Evolutionary conservation across 73 alveolate species (phyloP).

Genomic region (Halteria grandinella): DNA sequence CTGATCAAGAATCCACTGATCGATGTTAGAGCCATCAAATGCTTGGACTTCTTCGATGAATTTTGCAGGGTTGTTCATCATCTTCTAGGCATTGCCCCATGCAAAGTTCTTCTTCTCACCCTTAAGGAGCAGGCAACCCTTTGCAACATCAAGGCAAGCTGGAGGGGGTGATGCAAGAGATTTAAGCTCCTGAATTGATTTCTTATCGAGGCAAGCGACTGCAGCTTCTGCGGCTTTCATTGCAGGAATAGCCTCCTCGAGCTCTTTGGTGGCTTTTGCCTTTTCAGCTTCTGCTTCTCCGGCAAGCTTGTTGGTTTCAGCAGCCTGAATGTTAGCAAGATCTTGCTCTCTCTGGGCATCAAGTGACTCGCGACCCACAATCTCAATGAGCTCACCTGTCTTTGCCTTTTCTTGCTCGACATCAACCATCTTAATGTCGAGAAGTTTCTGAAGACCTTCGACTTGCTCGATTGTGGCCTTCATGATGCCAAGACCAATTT

Average conservation of each 20-base stretch:
- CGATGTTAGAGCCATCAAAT: constrained; percentile 91
- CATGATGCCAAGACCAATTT: constrained; percentile 96
- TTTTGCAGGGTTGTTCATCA: constrained; percentile 94
- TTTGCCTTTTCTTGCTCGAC: constrained; percentile 98
- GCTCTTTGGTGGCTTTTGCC: constrained; percentile 86
- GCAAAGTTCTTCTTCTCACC: constrained; percentile 89
- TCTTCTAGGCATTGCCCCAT: constrained; percentile 94
- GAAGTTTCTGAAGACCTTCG: constrained; percentile 96
- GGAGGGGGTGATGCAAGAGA: constrained; percentile 95
- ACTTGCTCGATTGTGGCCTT: constrained; percentile 94
- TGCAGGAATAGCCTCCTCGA: constrained; percentile 94
- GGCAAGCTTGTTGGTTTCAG: constrained; percentile 87
- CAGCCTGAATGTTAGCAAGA: constrained; percentile 96
- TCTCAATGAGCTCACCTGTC: constrained; percentile 92
- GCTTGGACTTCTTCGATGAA: constrained; percentile 89
- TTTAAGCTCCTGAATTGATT: constrained; percentile 90
- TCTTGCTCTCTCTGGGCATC: constrained; percentile 97
- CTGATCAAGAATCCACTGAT: constrained; percentile 79
- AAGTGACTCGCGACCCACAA: constrained; percentile 97
- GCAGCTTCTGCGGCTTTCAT: constrained; percentile 95
- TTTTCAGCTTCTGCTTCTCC: constrained; percentile 94
- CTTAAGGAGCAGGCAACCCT: constrained; percentile 85
- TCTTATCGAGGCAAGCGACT: constrained; percentile 91
- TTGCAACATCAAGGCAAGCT: constrained; percentile 72
- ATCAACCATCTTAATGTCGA: constrained; percentile 97